phyloP scores from a whole-genome alignment of 202 grass and related monocot species.

The Brachypodium distachyon region DNA sequence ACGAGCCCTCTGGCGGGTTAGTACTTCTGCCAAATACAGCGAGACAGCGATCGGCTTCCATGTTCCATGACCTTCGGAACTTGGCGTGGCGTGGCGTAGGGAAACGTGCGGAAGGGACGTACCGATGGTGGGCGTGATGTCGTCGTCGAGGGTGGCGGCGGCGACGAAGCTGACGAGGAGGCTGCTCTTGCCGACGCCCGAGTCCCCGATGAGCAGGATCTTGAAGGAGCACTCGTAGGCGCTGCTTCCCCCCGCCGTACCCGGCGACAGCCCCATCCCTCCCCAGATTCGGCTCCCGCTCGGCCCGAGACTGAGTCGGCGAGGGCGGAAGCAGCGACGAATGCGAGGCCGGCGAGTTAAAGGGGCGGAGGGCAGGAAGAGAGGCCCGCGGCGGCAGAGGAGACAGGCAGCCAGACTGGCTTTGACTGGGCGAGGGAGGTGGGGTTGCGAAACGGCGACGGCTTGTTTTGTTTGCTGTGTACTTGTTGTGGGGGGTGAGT shows the following conservation, averaged over 20 bases:
- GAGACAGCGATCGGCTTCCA: background rate
- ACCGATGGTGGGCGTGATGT: conserved; percentile 91
- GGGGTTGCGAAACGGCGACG: background rate
- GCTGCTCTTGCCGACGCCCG: conserved; percentile 92
- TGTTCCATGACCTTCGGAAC: background rate
- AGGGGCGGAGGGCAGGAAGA: background rate
- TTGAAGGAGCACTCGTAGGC: conserved; percentile 86
- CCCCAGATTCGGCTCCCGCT: no score
- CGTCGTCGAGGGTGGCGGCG: conserved; percentile 41
- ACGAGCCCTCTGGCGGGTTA: no score
- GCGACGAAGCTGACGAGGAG: conserved; percentile 92
- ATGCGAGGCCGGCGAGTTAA: background rate
- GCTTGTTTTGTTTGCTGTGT: no score
- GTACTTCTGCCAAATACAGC: background rate
- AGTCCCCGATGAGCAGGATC: conserved; percentile 91
- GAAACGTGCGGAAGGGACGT: background rate
- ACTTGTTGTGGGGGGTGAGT: background rate
- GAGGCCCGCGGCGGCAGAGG: background rate
- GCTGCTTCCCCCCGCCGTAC: conserved; percentile 8
- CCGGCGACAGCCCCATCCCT: conserved; percentile 19
- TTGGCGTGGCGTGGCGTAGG: background rate
- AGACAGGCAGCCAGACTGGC: background rate
- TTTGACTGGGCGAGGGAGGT: background rate
- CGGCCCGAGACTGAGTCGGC: background rate
- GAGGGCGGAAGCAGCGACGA: no score